Base-by-base conservation (phyloP, 768 basidiomycete species). In the Tremella yokohamensis region DNA sequence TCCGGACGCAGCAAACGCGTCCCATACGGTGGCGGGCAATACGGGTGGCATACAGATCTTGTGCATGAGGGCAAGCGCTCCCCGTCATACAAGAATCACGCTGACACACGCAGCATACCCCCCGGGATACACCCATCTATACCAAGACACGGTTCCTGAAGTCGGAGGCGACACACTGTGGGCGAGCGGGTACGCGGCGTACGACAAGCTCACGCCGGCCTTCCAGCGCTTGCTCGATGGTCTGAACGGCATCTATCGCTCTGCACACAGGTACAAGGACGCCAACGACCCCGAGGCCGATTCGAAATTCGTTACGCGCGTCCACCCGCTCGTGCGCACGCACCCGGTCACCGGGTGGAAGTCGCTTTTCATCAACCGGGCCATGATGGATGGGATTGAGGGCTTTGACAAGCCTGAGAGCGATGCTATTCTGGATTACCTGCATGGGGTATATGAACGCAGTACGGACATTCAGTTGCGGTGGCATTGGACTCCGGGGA, bases 401-500 rank as follows among this genome's bases (percentile, higher is more conserved):
- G 77, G 76, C 18, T 60, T 78, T 16, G 73, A 74, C 52, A 69
- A 75, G 57, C 62, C 64, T 45, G 77, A 79, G 66, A 68, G 67
- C 6, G 77, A 79, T 39, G 45, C 48, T 11, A 60, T 79, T 61
- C 64, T 79, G 50, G 61, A 70, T 24, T 73, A 79, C 68, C 60
- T 79, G 25, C 77, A 66, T 64, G 52, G 54, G 47, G 55, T 72
- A 9, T 72, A 63, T 44, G 70, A 72, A 55, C 45, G 67, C 39
- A 66, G 65, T 12, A 62, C 63, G 63, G 75, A 79, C 61, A 69
- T 76, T 49, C 75, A 77, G 60, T 68, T 78, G 18, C 68, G 79
- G 18, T 77, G 74, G 74, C 67, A 73, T 39, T 78, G 78, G 78
- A 69, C 73, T 26, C 66, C 70, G 40, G 74, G 69, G 25, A 71